phyloP scores from a whole-genome alignment of 345 rosid species.

The Cardamine occulta region DNA sequence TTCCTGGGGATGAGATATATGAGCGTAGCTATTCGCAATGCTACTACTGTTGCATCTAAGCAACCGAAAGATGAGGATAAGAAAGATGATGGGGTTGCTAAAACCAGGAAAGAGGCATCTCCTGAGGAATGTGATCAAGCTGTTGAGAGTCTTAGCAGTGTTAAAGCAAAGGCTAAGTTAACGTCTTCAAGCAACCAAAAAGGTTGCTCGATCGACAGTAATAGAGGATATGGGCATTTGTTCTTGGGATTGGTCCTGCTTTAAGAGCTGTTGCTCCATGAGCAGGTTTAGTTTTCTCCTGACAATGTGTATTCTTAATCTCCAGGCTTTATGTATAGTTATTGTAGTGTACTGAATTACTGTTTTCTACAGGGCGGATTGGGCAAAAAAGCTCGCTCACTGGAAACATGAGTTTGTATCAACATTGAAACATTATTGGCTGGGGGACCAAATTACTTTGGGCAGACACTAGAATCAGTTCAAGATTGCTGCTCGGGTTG shows the following conservation, averaged over 20 bases:
- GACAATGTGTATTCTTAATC: slow-evolving; percentile 13
- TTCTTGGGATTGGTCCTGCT: slow-evolving; percentile 68
- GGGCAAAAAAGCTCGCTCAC: slow-evolving; percentile 65
- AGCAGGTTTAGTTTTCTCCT: slow-evolving; percentile 62
- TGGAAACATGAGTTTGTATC: slow-evolving; percentile 68
- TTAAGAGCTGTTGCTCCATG: slow-evolving; percentile 76
- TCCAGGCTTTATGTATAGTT: background rate
- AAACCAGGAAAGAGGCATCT: slow-evolving; percentile 66
- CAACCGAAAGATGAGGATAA: slow-evolving; percentile 71
- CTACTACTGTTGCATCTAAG: slow-evolving; percentile 67
- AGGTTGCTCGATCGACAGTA: slow-evolving; percentile 52
- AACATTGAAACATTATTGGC: slow-evolving; percentile 74
- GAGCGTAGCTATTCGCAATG: slow-evolving; percentile 48
- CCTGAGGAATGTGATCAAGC: slow-evolving; percentile 84
- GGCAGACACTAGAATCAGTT: slow-evolving; percentile 74
- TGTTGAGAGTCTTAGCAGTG: slow-evolving; percentile 66
- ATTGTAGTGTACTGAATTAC: slow-evolving; percentile 19
- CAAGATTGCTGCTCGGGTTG: slow-evolving; percentile 65
- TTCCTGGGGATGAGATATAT: slow-evolving; percentile 47
- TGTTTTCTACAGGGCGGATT: slow-evolving; percentile 63
- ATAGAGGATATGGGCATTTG: slow-evolving; percentile 49
- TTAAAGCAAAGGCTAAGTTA: slow-evolving; percentile 68
- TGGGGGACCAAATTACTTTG: slow-evolving; percentile 67
- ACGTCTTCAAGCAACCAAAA: slow-evolving; percentile 56
- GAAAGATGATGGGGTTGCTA: slow-evolving; percentile 46